phyloP scores from a whole-genome alignment of 1,139 yeast species.

The Lipomyces yarrowii region DNA sequence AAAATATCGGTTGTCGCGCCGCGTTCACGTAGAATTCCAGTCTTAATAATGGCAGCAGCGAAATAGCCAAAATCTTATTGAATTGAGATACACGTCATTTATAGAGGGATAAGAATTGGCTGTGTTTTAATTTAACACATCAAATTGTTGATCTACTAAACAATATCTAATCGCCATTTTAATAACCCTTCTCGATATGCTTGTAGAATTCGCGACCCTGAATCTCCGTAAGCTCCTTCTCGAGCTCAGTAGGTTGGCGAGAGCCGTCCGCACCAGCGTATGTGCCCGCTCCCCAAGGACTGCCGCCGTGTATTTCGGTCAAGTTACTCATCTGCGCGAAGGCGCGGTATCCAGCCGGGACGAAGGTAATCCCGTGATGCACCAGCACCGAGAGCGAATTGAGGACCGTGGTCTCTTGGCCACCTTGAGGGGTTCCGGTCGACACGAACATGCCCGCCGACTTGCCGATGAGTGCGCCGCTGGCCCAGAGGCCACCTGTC shows the following conservation, averaged over 20 bases:
- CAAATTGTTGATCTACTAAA: no score
- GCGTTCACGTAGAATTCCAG: no score
- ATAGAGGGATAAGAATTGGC: no score
- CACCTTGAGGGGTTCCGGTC: slow-evolving; percentile 65
- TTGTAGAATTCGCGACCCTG: slow-evolving; percentile 70
- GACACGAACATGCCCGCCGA: slow-evolving; percentile 60
- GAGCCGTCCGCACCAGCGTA: slow-evolving; percentile 75
- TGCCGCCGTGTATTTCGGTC: slow-evolving; percentile 68
- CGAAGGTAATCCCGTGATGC: slow-evolving; percentile 65
- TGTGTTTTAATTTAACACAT: no score
- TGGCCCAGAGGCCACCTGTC: slow-evolving; percentile 68
- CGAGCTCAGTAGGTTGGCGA: slow-evolving; percentile 60
- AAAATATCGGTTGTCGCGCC: no score
- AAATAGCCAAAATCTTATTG: no score
- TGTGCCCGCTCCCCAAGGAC: slow-evolving; percentile 78
- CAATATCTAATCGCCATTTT: not conserved
- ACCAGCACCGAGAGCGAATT: slow-evolving; percentile 55
- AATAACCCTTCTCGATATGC: slow-evolving; percentile 38
- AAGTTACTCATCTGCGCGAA: slow-evolving; percentile 56
- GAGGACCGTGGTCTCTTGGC: slow-evolving; percentile 60
- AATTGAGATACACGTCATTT: no score
- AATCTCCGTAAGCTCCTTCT: slow-evolving; percentile 58
- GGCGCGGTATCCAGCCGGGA: slow-evolving; percentile 57
- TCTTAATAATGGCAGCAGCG: no score
- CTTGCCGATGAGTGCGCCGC: slow-evolving; percentile 59